Percentiles rank a stretch among this genome's conserved stretches.
Evolutionary conservation across 1,284 basidiomycete species (phyloP).

Genomic region (Ustilago sp.): DNA sequence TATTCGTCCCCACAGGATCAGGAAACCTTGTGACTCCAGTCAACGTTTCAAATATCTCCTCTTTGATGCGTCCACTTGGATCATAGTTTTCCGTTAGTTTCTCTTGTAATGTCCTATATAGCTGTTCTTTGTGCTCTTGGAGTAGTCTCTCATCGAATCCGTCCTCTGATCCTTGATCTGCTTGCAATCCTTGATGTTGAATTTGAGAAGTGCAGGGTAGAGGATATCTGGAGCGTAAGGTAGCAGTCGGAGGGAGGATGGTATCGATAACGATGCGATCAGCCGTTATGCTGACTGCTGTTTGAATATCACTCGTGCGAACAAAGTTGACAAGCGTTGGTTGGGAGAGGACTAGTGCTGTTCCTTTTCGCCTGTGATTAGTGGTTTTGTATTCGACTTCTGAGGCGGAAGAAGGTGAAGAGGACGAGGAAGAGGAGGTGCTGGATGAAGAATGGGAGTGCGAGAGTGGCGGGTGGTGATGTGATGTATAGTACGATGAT

Average conservation of each 20-base stretch:
- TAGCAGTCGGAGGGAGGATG: conserved; percentile 49
- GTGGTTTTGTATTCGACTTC: conserved; percentile 16
- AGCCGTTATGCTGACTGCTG: conserved; percentile 43
- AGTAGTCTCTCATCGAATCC: conserved; percentile 5
- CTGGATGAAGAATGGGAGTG: background rate
- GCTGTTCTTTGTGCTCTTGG: conserved; percentile 19
- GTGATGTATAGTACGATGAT: conserved; percentile 7
- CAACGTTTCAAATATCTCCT: conserved; percentile 30
- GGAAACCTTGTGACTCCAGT: conserved; percentile 33
- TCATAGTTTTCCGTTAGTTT: conserved; percentile 31
- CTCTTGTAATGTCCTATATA: background rate
- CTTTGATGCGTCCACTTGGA: conserved; percentile 26
- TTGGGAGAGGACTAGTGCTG: conserved; percentile 28
- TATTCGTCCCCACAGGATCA: conserved; percentile 18
- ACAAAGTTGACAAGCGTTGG: conserved; percentile 53
- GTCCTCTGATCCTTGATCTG: background rate
- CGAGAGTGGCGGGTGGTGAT: background rate
- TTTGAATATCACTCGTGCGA: conserved; percentile 53
- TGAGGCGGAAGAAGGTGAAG: conserved; percentile 1
- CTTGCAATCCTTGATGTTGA: background rate
- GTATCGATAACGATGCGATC: conserved; percentile 58
- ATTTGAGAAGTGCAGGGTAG: background rate
- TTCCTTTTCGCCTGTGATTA: conserved; percentile 5
- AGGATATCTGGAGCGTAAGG: background rate
- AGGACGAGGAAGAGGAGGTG: background rate